Base-by-base conservation (phyloP, 2,329 filamentous ascomycete genomes). In the Aspergillus sclerotialis region DNA sequence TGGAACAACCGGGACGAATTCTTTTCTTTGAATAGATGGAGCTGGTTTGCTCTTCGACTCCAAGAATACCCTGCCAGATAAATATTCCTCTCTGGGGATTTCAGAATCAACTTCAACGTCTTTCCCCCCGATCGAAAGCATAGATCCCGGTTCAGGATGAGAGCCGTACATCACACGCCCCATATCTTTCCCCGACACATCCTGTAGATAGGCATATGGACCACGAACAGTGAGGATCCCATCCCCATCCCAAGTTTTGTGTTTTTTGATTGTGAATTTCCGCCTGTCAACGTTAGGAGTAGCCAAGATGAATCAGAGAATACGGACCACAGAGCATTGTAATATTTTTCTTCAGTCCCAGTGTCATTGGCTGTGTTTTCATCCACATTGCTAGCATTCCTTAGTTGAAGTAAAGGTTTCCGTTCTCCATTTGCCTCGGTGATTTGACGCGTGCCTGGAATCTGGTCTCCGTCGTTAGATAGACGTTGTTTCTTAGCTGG, bases 231-330 rank as follows among this genome's bases (percentile, higher is more conserved):
- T 65, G 7, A 85, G 64, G 2, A 84, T 68, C 2, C 80, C 82
- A 57, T 86, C 82, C 2, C 81, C 80, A 49, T 85, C 81, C 80
- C 82, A 86, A 4, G 79, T 85, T 55, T 85, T 85, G 57, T 85
- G 76, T 60, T 85, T 86, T 56, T 84, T 85, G 5, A 65, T 73
- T 0, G 79, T 83, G 33, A 72, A 75, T 55, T 82, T 84, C 13
- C 82, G 75, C 80, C 76, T 77, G 33, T 41, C 15, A 5, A 26
- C 5, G 35, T 46, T 21, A 47, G 43, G 25, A 26, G 35, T 37
- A 15, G 17, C 7, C 12, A 30, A 18, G 2, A 24, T 12, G 29
- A 5, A n/a, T 8, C 32, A n/a, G 17, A 15, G 16, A 27, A 26
- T 13, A 24, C 48, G 14, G 59, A 70, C 67, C 68, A 71, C 21